These are phyloP conservation scores for Cladophialophora chaetospira DNA, from an alignment of 2,329 filamentous ascomycete genomes.

Conservation along the genomic window DNA sequence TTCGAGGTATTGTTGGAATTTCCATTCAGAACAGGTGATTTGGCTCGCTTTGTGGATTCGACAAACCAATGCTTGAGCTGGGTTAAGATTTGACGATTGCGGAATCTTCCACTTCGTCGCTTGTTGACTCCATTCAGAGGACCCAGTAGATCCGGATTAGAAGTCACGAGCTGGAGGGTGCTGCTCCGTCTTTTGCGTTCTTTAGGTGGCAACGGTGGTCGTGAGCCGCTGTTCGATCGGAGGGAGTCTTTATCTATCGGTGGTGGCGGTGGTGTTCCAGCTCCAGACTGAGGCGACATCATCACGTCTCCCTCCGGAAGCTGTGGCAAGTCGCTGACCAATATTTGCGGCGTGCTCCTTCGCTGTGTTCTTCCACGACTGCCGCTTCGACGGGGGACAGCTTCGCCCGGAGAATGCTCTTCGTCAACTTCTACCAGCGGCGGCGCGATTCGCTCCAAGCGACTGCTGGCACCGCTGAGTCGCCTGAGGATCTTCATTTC, in stretches of 20 bases:
- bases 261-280: constrained; percentile 61
- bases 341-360: constrained; percentile 65
- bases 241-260: constrained; percentile 78
- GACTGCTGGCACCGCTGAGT: constrained; percentile 85
- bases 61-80: constrained; percentile 75
- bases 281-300: constrained; percentile 35
- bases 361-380: constrained; percentile 77
- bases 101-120: constrained; percentile 23
- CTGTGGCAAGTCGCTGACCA: constrained; percentile 73
- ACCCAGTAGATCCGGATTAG: constrained; percentile 63
- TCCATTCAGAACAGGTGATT: constrained; percentile 50
- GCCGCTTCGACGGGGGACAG: constrained; percentile 37
- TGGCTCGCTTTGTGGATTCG: constrained; percentile 65
- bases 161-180: constrained; percentile 80
- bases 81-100: constrained; percentile 49
- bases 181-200: constrained; percentile 80
- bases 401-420: constrained; percentile 61
- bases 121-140: constrained; percentile 58
- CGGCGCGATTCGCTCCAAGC: constrained; percentile 77
- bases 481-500: constrained; percentile 78
- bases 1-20: constrained; percentile 9
- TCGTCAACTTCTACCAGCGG: constrained; percentile 78
- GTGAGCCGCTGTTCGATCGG: constrained; percentile 74
- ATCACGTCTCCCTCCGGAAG: constrained; percentile 65
- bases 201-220: constrained; percentile 82